Evolutionary conservation across 2,329 filamentous ascomycete species (phyloP).

Genomic region (Colletotrichum horii): DNA sequence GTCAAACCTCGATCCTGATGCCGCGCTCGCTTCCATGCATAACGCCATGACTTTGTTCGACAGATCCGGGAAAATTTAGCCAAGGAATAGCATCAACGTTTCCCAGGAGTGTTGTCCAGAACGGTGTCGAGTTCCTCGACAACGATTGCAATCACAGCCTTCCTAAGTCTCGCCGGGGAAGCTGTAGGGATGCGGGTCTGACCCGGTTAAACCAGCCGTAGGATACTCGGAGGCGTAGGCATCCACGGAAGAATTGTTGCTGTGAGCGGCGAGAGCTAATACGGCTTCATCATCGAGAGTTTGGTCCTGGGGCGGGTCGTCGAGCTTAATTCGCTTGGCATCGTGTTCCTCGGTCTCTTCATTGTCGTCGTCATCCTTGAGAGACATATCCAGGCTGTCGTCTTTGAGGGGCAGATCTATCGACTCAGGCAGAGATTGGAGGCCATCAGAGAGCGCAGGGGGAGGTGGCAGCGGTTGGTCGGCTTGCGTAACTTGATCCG

Average conservation of each 20-base stretch:
- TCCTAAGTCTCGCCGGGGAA: constrained; percentile 43
- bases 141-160: neutral
- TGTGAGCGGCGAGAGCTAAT: constrained; percentile 51
- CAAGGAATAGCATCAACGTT: neutral
- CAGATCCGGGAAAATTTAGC: neutral
- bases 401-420: constrained; percentile 15
- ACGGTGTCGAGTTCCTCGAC: neutral
- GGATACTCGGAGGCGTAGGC: constrained; percentile 49
- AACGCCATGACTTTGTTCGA: constrained; percentile 6
- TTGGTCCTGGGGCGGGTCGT: constrained; percentile 42
- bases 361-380: constrained; percentile 31
- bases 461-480: neutral
- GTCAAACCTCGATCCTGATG: constrained; percentile 6
- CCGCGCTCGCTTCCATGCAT: constrained; percentile 14
- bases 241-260: constrained; percentile 38
- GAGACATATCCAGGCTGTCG: constrained; percentile 27
- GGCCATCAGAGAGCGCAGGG: neutral
- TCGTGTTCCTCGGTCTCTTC: constrained; percentile 22
- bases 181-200: constrained; percentile 35
- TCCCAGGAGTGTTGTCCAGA: neutral
- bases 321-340: constrained; percentile 21
- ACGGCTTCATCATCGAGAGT: constrained; percentile 54
- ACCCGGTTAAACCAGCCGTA: constrained; percentile 1
- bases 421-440: neutral
- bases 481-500: constrained; percentile 15